These are phyloP conservation scores for Solanum etuberosum DNA, from an alignment of 257 asterid genomes.

Conservation along the genomic window DNA sequence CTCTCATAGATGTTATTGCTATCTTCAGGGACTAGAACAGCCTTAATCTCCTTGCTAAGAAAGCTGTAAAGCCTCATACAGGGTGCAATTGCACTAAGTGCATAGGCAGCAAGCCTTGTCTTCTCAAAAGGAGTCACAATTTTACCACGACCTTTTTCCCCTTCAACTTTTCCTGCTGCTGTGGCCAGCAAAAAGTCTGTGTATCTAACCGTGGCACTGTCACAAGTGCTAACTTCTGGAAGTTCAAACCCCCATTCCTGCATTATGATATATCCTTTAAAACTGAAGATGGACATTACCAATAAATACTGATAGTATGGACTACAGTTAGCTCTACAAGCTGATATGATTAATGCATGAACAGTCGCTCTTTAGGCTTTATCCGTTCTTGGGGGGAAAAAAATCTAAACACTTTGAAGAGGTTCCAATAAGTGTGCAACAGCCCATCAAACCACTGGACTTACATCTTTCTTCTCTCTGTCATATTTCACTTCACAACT, in stretches of 20 bases:
- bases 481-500: not conserved
- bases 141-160: constrained; percentile 35
- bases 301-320: not conserved
- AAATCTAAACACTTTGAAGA: not conserved
- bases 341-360: not conserved
- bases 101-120: constrained; percentile 58
- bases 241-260: constrained; percentile 71
- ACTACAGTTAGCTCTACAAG: not conserved
- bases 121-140: constrained; percentile 62
- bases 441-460: not conserved
- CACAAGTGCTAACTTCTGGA: constrained; percentile 29
- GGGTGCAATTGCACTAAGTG: constrained; percentile 53
- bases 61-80: constrained; percentile 64
- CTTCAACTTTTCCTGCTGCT: constrained; percentile 51
- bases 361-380: not conserved
- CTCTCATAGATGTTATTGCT: constrained; percentile 37
- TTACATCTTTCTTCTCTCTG: not conserved
- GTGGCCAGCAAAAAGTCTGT: constrained; percentile 59
- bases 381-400: not conserved
- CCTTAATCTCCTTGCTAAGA: constrained; percentile 34
- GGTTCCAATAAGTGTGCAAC: not conserved
- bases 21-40: constrained; percentile 31
- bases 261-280: not conserved
- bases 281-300: not conserved
- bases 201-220: constrained; percentile 34